Evolutionary conservation across 176 grass and related monocot species (phyloP), one percentile per base, ranked within the genome.

Genomic region (Oropetium thomaeum): DNA sequence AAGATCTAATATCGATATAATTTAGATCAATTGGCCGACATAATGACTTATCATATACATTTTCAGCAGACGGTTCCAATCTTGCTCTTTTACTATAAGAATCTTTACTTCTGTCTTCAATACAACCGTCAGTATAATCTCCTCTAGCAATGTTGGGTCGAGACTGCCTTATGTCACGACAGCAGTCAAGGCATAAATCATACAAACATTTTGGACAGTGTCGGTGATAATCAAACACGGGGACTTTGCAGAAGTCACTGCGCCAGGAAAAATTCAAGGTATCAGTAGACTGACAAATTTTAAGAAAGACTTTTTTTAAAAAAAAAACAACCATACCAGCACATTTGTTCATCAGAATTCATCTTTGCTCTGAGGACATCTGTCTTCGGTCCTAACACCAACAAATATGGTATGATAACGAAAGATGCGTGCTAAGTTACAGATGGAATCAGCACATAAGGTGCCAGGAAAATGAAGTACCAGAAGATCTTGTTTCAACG

Each of bases 171-270:
- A 99, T 85, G 62, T 99, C 89, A 64, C 39, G 88, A 80, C 91
- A 99, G 42, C 96, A 99, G 53, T 88, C 82, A 31, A 99, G 79
- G 65, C 96, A 99, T 69, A 99, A 83, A 83, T 99, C 96, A 55
- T 86, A 99, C 37, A 66, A 86, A 80, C 96, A 99, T 67, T 52
- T 77, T 85, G 76, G 79, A 70, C 96, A 99, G 69, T 99, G 92
- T 12, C 91, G 87, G 65, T 99, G 96, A 87, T 95, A 99, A 75
- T 99, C 91, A 76, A 95, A 93, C 35, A 99, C 82, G 5, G 87
- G 96, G 38, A 92, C 77, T 87, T 92, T 92, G 68, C 96, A 99
- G 10, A 94, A 90, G 78, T 99, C 96, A 82, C 96, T 99, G 82
- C 63, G 86, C 42, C 34, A 72, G 20, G 76, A 84, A 62, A 65